phyloP scores from a whole-genome alignment of 306 rosid genomes.

The Cucurbita ficifolia region DNA sequence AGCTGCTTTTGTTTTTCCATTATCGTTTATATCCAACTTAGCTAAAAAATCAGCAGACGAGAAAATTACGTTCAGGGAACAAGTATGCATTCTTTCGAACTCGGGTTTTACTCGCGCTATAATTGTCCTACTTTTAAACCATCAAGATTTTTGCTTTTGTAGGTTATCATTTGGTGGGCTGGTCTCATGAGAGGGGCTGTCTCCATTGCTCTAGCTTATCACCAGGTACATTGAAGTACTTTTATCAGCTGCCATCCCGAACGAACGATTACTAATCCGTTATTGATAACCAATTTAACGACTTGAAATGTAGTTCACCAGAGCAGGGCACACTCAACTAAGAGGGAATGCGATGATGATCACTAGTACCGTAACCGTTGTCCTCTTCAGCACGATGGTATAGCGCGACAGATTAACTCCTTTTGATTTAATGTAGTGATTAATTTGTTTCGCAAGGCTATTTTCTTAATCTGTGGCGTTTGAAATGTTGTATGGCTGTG shows the following conservation, averaged over 20 bases:
- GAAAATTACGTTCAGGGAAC: conserved; percentile 51
- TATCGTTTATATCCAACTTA: conserved; percentile 73
- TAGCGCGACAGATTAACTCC: conserved; percentile 13
- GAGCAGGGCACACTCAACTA: conserved; percentile 66
- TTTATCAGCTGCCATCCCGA: not conserved
- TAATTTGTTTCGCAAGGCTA: not conserved
- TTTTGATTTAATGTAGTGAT: not conserved
- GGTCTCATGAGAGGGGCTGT: conserved; percentile 99
- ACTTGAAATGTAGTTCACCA: conserved; percentile 58
- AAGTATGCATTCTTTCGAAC: conserved; percentile 31
- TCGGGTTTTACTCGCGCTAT: not conserved
- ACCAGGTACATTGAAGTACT: conserved; percentile 41
- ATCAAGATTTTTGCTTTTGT: not conserved
- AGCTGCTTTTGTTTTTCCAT: conserved; percentile 87
- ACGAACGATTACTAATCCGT: not conserved
- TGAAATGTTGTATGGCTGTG: not conserved
- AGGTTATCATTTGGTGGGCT: conserved; percentile 98
- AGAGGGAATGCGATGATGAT: conserved; percentile 74
- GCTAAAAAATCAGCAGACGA: conserved; percentile 27
- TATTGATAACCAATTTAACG: not conserved
- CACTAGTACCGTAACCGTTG: conserved; percentile 88
- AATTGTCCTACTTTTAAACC: not conserved
- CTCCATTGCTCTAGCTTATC: conserved; percentile 91
- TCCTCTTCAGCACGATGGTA: conserved; percentile 91
- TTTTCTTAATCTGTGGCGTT: not conserved